Base-by-base conservation (phyloP, 495 filamentous ascomycete species). In the Hypoxylon lenormandii region DNA sequence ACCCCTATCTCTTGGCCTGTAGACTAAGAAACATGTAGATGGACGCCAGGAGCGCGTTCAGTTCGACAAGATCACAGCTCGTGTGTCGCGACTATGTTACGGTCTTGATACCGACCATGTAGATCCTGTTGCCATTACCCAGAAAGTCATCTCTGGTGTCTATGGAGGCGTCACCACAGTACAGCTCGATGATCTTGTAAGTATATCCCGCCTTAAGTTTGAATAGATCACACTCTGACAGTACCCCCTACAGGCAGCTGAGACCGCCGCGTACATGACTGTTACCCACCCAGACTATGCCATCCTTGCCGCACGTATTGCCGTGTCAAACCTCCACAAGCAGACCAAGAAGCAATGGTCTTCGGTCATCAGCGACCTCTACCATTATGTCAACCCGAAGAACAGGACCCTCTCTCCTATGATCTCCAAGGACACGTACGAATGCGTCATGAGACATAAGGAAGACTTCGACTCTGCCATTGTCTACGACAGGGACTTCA, bases 321-420 rank as follows among this genome's bases (percentile, higher is more conserved):
- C 95, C 68, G 96, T 98, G 23, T 98, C 95, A 68, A 98, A 98
- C 85, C 90, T 98, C 57, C 95, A 98, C 87, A 98, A 98, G 83
- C 95, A 98, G 85, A 98, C 95, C 37, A 97, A 97, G 86, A 98
- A 98, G 85, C 94, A 97, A 77, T 98, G 94, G 81, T 97, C 95
- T 5, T 85, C 92, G 60, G 95, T 98, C 60, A 86, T 98, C 69
- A 89, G 88, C 66, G 95, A 98, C 74, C 87, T 98, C 15, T 97
- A 93, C 83, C 86, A 97, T 82, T 98, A 97, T 80, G 81, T 96
- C 77, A 98, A 98, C 81, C 95, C 95, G 18, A 96, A 93, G 84
- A 98, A 97, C 79, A 81, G 83, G 38, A 91, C 86, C 70, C 77
- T 85, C 21, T 91, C 92, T 23, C 93, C 95, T 23, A 97, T 98